phyloP scores from a whole-genome alignment of 192 early-diverging fungal genomes.

The Coemansia sp. region DNA sequence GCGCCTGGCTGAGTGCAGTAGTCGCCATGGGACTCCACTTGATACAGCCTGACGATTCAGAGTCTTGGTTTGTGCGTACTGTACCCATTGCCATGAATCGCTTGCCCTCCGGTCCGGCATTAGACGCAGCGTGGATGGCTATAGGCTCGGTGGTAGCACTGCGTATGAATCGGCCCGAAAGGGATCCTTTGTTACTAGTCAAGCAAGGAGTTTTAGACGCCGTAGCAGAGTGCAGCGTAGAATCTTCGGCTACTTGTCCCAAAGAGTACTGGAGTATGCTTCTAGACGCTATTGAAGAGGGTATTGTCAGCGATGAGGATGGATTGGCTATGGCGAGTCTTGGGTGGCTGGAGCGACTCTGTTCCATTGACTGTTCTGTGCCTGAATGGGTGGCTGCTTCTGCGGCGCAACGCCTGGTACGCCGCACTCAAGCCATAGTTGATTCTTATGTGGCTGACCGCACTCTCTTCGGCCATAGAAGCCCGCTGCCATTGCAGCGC shows the following conservation, averaged over 20 bases:
- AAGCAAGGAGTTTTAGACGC: slow-evolving; percentile 28
- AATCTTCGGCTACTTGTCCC: background rate
- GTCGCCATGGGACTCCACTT: slow-evolving; percentile 49
- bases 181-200: too few species aligned
- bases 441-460: slow-evolving; percentile 27
- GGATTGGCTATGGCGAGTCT: slow-evolving; percentile 38
- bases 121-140: slow-evolving; percentile 30
- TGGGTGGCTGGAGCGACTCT: slow-evolving; percentile 26
- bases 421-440: slow-evolving; percentile 24
- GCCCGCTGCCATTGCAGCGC: slow-evolving; percentile 35
- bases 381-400: slow-evolving; percentile 38
- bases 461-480: slow-evolving; percentile 22
- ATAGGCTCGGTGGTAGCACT: slow-evolving; percentile 31
- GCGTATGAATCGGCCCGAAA: slow-evolving; percentile 13
- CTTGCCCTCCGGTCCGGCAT: slow-evolving; percentile 10
- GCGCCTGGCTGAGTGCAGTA: slow-evolving; percentile 34
- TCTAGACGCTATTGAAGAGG: slow-evolving; percentile 31
- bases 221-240: slow-evolving; percentile 22
- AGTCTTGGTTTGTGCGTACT: slow-evolving; percentile 26
- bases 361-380: background rate
- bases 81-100: slow-evolving; percentile 32
- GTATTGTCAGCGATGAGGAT: slow-evolving; percentile 16
- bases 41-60: slow-evolving; percentile 6
- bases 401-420: slow-evolving; percentile 38
- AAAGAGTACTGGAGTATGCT: slow-evolving; percentile 35